Evolutionary conservation across 208 protist genomes (phyloP), one percentile per base, ranked within the genome.

Genomic region (Leishmania mexicana): DNA sequence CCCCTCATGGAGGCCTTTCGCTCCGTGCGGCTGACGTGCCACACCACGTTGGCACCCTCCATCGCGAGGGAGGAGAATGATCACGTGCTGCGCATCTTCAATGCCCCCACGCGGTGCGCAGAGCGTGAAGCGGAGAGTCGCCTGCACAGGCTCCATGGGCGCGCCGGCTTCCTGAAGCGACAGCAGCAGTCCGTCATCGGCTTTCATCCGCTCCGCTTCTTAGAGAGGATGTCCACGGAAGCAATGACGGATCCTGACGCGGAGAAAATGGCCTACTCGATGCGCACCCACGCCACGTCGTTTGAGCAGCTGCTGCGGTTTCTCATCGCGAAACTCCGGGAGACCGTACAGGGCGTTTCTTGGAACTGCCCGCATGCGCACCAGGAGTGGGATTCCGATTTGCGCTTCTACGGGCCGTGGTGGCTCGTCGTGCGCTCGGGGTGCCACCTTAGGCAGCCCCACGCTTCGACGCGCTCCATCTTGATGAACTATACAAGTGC

Each of bases 331-430:
- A 78, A 64, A 49, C 65, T 83, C 35, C 21, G 28, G 35, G 49
- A 51, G 24, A 83, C 85, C 0, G 74, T 85, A 31, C 47, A 35
- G 19, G 21, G 38, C 28, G 87, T 91, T 24, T 38, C 42, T 7
- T 93, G 89, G 90, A 91, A 94, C 74, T 45, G 19, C 6, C 89
- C 90, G 19, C 45, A 72, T 0, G 13, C 31, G 5, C 81, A 75
- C 3, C 80, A 80, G 2, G 88, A 89, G 64, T 97, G 94, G 94
- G 17, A 84, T 11, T 28, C 86, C 15, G 94, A 96, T 65, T 81
- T 95, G 67, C 92, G 94, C 62, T 91, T 96, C 72, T 80, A 84
- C 38, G 87, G 86, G 3, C 86, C 89, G 64, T 96, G 92, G 90
- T 97, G 94, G 94, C 65, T 97, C 10, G 90, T 88, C 35, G 65